Base-by-base conservation (phyloP, 1,284 basidiomycete species). In the Papiliotrema nemorosa region DNA sequence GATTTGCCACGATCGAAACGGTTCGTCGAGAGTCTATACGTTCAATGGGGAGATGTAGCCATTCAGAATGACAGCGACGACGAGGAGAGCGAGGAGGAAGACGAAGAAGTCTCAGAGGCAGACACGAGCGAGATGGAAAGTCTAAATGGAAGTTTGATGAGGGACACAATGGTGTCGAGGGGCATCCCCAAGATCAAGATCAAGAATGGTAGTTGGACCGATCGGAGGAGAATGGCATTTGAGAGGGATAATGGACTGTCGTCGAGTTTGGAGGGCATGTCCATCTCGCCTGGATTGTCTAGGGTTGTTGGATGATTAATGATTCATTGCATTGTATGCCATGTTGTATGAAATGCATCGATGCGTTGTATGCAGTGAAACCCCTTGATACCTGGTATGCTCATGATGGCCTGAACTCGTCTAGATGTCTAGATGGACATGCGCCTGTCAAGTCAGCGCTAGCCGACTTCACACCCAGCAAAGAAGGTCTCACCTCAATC, bases 1-100 rank as follows among this genome's bases (percentile, higher is more conserved):
- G 88, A 86, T 59, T 82, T 99, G 2, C 87, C 89, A 2, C 67
- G 74, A 35, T 79, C 76, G 1, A 68, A 70, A 22, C 53, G 56
- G 29, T 80, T 70, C 57, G 72, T 82, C 53, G 76, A 80, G 38
- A 60, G 62, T 7, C 72, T 81, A 45, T 82, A 82, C 56, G 68
- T 78, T 13, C 76, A 78, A 9, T 82, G 81, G 81, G 70, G 67
- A 27, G 78, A 81, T 42, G 79, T 80, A 4, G 75, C 75, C 3
- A 67, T 74, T 25, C 64, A 70, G 13, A 59, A 74, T 16, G 68
- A 66, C 21, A 69, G 72, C 22, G 66, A 58, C 5, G 70, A 73
- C n/a, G 59, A 58, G 12, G 60, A 63, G 14, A 56, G 55, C 5
- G 57, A 57, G 12, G 59, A 58, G 9, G 60, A 59, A 14, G 84